Evolutionary conservation across 2,329 filamentous ascomycete species (phyloP).

Genomic region (Alternaria angustiovoidea): DNA sequence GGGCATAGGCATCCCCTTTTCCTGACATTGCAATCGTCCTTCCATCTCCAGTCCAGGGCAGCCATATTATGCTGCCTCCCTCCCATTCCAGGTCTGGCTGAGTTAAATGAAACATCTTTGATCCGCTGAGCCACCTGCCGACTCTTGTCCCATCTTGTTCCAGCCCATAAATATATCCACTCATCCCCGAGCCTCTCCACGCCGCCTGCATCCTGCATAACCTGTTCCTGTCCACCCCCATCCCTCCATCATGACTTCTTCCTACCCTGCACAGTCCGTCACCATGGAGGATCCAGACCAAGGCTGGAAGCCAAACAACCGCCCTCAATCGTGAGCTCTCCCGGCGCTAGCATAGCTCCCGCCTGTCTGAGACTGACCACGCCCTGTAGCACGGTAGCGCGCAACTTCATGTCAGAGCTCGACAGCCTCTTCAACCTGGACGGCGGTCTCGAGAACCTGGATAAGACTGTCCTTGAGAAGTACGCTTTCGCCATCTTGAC

Average conservation of each 20-base stretch:
- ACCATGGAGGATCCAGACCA: slow-evolving; percentile 64
- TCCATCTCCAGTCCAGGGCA: slow-evolving; percentile 24
- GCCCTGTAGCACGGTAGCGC: slow-evolving; percentile 77
- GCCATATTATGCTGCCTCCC: slow-evolving; percentile 39
- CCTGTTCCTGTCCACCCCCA: not conserved
- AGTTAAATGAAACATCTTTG: slow-evolving; percentile 39
- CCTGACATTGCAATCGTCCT: slow-evolving; percentile 31
- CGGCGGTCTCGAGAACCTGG: slow-evolving; percentile 75
- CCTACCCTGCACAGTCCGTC: slow-evolving; percentile 24
- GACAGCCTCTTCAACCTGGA: slow-evolving; percentile 91
- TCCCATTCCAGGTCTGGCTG: slow-evolving; percentile 22
- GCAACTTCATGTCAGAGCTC: slow-evolving; percentile 84
- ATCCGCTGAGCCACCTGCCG: slow-evolving; percentile 22
- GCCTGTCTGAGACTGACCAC: slow-evolving; percentile 31
- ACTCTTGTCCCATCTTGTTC: slow-evolving; percentile 13
- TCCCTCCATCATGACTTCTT: slow-evolving; percentile 20
- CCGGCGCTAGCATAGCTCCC: slow-evolving; percentile 33
- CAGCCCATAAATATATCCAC: slow-evolving; percentile 17
- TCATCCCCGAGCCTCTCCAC: slow-evolving; percentile 15
- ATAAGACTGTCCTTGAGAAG: slow-evolving; percentile 82
- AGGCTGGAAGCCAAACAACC: slow-evolving; percentile 81
- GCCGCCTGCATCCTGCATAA: slow-evolving; percentile 12
- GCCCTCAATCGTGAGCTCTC: slow-evolving; percentile 79
- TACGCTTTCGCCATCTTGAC: slow-evolving; percentile 57
- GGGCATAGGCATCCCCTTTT: slow-evolving; percentile 38